Conservation (phyloP, 768 basidiomycete species). For the Paxillus rubicundulus region DNA sequence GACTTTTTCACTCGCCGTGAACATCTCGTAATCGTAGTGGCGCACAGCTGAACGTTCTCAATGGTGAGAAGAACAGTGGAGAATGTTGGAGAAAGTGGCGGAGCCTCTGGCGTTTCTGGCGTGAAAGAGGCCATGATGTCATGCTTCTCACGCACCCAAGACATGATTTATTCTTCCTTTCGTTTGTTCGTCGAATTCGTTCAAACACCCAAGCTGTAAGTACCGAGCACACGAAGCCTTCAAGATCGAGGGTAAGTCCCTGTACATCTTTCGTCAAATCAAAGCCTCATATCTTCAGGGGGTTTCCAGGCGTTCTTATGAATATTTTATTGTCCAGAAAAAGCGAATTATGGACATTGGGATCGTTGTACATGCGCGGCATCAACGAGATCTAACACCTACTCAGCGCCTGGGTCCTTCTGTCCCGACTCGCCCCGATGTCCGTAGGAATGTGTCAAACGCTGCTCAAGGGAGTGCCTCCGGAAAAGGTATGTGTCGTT, state of each 20-base stretch:
- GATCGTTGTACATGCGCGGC: not conserved
- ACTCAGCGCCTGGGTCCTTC: not conserved
- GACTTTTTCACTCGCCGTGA: too few species aligned
- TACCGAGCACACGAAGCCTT: conserved; percentile 7
- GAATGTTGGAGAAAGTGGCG: not conserved
- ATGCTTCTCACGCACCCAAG: conserved; percentile 3
- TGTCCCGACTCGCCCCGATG: not conserved
- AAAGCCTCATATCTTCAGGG: not conserved
- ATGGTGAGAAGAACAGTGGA: too few species aligned
- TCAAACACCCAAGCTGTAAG: not conserved
- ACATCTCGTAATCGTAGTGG: too few species aligned
- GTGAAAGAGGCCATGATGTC: not conserved
- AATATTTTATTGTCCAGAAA: not conserved
- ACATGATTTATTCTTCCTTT: not conserved
- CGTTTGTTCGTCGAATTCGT: too few species aligned
- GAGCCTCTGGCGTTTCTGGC: not conserved
- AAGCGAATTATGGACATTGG: conserved; percentile 1
- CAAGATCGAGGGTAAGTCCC: not conserved
- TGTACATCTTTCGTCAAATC: not conserved
- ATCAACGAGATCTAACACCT: not conserved
- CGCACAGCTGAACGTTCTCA: too few species aligned
- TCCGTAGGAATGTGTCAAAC: not conserved
- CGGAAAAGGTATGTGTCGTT: conserved; percentile 20
- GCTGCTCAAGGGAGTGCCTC: not conserved
- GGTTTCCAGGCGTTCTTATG: not conserved